Percentiles rank a stretch among this genome's conserved stretches.
Conservation (phyloP, 2,329 filamentous ascomycete genomes). For the Fusarium buharicum region DNA sequence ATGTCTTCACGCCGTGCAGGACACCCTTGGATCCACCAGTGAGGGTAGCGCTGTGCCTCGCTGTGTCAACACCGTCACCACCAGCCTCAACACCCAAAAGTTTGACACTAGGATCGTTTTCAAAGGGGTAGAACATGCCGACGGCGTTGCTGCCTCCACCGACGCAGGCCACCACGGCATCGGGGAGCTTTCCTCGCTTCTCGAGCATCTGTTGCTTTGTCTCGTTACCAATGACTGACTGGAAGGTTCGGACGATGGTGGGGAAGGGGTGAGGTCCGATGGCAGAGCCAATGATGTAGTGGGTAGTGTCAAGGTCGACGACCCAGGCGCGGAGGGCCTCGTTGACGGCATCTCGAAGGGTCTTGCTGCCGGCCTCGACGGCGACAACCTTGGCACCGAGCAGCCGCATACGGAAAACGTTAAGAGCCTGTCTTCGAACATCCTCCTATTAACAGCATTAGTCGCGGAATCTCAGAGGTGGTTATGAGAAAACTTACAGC, state of each 20-base stretch:
- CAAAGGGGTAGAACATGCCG: constrained; percentile 98
- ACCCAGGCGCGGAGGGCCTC: constrained; percentile 96
- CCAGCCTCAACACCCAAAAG: constrained; percentile 94
- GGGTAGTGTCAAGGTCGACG: constrained; percentile 88
- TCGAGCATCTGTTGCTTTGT: constrained; percentile 91
- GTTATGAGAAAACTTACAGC: constrained; percentile 61
- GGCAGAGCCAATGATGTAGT: constrained; percentile 98
- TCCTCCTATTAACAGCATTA: constrained; percentile 72
- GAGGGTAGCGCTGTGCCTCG: constrained; percentile 87
- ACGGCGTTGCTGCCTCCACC: constrained; percentile 94
- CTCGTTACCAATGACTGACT: constrained; percentile 94
- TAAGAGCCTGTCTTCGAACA: constrained; percentile 92
- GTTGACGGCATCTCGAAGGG: constrained; percentile 89
- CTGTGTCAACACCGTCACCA: constrained; percentile 89
- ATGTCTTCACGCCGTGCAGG: constrained; percentile 94
- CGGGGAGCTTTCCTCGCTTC: constrained; percentile 87
- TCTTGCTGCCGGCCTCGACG: constrained; percentile 88
- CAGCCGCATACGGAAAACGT: constrained; percentile 98
- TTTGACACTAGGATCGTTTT: constrained; percentile 84
- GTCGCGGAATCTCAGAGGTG: constrained; percentile 1
- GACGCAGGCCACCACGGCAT: constrained; percentile 96
- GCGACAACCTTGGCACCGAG: constrained; percentile 92
- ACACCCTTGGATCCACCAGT: constrained; percentile 90
- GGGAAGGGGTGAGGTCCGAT: constrained; percentile 99
- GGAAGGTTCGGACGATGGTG: constrained; percentile 96